Percentiles rank a stretch among this genome's conserved stretches.
These are phyloP conservation scores for Triticum turgidum DNA, from an alignment of 176 grass and related monocot species.

Conservation along the genomic window DNA sequence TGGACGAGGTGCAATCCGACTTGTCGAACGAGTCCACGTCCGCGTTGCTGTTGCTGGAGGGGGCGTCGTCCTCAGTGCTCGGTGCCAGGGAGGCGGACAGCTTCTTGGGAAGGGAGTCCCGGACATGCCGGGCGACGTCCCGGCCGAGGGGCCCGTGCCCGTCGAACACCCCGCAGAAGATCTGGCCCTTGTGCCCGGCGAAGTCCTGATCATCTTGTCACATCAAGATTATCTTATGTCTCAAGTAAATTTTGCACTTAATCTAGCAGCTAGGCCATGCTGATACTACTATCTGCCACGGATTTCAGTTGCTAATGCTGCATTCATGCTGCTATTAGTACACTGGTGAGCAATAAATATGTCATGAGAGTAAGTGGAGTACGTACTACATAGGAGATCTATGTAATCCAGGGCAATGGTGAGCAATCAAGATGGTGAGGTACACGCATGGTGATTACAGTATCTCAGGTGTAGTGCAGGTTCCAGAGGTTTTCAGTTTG, in stretches of 20 bases:
- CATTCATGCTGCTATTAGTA: neutral
- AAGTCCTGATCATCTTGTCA: slow-evolving; percentile 58
- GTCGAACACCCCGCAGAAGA: slow-evolving; percentile 79
- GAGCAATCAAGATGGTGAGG: neutral
- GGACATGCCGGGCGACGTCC: slow-evolving; percentile 62
- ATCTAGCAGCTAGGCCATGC: neutral
- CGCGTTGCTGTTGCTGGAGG: neutral
- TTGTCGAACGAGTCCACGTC: slow-evolving; percentile 38
- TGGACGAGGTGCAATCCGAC: slow-evolving; percentile 25
- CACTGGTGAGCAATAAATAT: neutral
- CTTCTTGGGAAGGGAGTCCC: slow-evolving; percentile 53
- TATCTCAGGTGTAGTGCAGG: neutral
- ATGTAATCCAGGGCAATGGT: neutral
- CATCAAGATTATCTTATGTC: slow-evolving; percentile 18
- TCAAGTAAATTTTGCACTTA: neutral
- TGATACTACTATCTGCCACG: neutral
- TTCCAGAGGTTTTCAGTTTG: neutral
- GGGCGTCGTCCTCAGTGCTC: slow-evolving; percentile 4
- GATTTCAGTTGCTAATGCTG: neutral
- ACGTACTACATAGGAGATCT: neutral
- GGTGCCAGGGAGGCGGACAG: slow-evolving; percentile 32
- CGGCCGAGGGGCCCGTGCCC: slow-evolving; percentile 72
- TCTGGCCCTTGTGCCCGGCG: slow-evolving; percentile 54
- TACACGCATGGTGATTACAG: neutral
- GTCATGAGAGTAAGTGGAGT: neutral